These are phyloP conservation scores for Lepiota brunneoincarnata DNA, from an alignment of 768 basidiomycete genomes.

Conservation along the genomic window DNA sequence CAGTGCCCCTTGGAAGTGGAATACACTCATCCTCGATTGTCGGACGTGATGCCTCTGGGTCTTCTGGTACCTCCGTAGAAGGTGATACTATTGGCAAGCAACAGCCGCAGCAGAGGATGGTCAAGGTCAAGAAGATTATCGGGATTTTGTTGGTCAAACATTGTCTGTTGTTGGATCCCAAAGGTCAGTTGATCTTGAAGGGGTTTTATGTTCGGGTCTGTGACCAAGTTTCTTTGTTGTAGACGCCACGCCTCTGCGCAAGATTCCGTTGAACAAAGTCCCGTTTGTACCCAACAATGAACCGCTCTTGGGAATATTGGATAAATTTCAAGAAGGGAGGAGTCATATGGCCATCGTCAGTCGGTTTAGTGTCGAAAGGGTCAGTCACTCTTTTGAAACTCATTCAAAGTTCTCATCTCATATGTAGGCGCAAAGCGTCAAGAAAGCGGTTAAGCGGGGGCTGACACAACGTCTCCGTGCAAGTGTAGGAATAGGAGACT, in stretches of 20 bases:
- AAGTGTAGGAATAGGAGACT: constrained; percentile 71
- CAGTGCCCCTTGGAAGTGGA: constrained; percentile 16
- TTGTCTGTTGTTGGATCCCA: constrained; percentile 84
- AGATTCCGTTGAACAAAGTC: constrained; percentile 83
- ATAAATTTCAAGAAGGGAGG: constrained; percentile 86
- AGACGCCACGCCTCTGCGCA: constrained; percentile 83
- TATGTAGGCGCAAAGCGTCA: constrained; percentile 67
- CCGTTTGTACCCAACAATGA: constrained; percentile 86
- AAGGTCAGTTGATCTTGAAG: constrained; percentile 39
- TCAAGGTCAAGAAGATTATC: constrained; percentile 76
- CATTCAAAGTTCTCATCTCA: not conserved
- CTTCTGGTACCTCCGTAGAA: not conserved
- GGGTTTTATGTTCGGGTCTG: not conserved
- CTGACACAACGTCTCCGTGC: constrained; percentile 76
- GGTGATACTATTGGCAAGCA: too few species aligned
- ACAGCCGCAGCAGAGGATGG: constrained; percentile 26
- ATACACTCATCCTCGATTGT: not conserved
- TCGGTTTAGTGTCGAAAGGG: constrained; percentile 67
- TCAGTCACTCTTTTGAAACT: constrained; percentile 15
- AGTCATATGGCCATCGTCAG: constrained; percentile 92
- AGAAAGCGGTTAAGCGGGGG: constrained; percentile 78
- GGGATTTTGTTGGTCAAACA: constrained; percentile 89
- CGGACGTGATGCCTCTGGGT: not conserved
- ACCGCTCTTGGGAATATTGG: constrained; percentile 78
- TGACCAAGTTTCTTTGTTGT: constrained; percentile 1